phyloP scores from a whole-genome alignment of 1,139 yeast genomes.

The Kurtzmaniella quercitrusa region DNA sequence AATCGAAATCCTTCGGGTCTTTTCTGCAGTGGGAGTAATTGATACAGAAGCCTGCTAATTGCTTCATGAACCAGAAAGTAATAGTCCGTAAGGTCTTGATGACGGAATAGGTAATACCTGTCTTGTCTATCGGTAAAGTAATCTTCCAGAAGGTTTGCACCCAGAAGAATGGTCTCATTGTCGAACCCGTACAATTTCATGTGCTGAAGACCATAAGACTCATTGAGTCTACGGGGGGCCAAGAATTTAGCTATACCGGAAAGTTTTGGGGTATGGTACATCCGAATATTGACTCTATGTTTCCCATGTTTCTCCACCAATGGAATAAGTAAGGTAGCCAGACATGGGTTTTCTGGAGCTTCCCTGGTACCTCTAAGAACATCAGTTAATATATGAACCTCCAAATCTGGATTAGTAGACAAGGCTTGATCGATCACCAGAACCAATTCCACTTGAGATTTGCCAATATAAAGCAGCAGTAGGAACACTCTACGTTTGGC shows the following conservation, averaged over 20 bases:
- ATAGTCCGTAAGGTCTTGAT: constrained; percentile 59
- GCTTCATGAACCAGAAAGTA: constrained; percentile 67
- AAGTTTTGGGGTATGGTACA: constrained; percentile 89
- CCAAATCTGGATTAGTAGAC: constrained; percentile 51
- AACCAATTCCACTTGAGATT: constrained; percentile 69
- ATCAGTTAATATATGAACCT: constrained; percentile 75
- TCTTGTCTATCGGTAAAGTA: constrained; percentile 97
- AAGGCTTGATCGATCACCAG: constrained; percentile 60
- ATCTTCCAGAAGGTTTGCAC: constrained; percentile 88
- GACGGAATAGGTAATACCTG: constrained; percentile 73
- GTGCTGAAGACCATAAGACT: constrained; percentile 91
- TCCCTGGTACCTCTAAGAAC: constrained; percentile 93
- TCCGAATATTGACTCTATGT: constrained; percentile 70
- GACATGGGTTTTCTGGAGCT: constrained; percentile 64
- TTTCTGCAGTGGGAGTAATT: constrained; percentile 38
- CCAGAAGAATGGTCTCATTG: constrained; percentile 80
- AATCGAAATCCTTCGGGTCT: constrained; percentile 50
- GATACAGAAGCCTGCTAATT: constrained; percentile 66
- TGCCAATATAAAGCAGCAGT: constrained; percentile 86
- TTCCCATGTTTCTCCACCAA: constrained; percentile 64
- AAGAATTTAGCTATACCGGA: constrained; percentile 60
- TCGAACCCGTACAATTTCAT: constrained; percentile 97
- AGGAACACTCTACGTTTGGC: constrained; percentile 68
- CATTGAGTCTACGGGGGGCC: constrained; percentile 83
- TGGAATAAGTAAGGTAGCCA: constrained; percentile 71